Evolutionary conservation across 805 yeast species (phyloP).

Genomic region (Ogataea chonburiensis): DNA sequence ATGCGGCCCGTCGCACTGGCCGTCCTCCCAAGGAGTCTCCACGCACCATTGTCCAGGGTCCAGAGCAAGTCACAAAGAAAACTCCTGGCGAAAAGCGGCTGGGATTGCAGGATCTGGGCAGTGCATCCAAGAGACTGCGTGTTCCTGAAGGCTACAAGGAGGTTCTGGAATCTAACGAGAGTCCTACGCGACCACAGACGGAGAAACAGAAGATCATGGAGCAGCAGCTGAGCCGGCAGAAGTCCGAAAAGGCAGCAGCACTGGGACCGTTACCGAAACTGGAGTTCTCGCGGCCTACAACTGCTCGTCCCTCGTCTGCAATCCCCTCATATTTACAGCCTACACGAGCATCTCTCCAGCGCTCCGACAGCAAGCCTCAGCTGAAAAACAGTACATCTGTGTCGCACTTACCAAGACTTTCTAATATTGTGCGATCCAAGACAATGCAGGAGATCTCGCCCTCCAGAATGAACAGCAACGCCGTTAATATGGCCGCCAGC

Average conservation of each 20-base stretch:
- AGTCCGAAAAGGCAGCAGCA: constrained; percentile 3
- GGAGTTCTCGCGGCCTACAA: constrained; percentile 4
- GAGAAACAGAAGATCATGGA: constrained; percentile 26
- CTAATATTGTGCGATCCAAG: constrained; percentile 17
- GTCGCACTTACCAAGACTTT: constrained; percentile 7
- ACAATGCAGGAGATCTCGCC: constrained; percentile 25
- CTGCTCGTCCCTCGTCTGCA: constrained; percentile 2
- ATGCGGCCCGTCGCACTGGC: constrained; percentile 38
- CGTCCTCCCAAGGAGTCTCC: constrained; percentile 4
- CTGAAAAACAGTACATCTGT: constrained; percentile 3
- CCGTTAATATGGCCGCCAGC: not conserved
- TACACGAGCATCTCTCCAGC: constrained; percentile 17
- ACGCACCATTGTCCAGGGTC: constrained; percentile 9
- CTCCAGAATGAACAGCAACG: constrained; percentile 10
- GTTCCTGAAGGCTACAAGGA: constrained; percentile 27
- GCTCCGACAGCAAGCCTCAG: constrained; percentile 14
- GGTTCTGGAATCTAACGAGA: constrained; percentile 20
- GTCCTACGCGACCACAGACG: constrained; percentile 30
- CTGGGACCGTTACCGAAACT: constrained; percentile 11
- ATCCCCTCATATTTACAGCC: constrained; percentile 24
- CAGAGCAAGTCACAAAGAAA: constrained; percentile 1
- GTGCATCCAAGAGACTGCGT: constrained; percentile 33
- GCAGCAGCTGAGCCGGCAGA: constrained; percentile 19
- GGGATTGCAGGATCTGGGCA: constrained; percentile 23
- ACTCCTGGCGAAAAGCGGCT: constrained; percentile 31